phyloP scores from a whole-genome alignment of 441 rosid species.

The Erodium chrysanthum region DNA sequence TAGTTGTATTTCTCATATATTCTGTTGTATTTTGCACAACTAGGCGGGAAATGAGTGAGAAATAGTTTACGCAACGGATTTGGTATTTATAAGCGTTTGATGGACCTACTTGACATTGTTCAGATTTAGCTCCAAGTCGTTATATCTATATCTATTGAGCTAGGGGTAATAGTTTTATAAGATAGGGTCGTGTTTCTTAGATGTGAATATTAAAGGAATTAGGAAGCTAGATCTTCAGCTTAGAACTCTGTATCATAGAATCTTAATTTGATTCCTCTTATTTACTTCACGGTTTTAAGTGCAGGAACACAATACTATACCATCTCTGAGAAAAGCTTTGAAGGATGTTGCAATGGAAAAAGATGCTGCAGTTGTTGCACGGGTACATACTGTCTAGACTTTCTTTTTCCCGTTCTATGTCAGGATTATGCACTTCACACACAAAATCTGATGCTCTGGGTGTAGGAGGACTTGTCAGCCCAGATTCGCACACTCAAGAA shows the following conservation, averaged over 20 bases:
- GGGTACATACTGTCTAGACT: constrained; percentile 33
- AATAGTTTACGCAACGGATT: background rate
- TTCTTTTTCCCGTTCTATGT: constrained; percentile 1
- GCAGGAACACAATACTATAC: constrained; percentile 79
- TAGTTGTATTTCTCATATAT: background rate
- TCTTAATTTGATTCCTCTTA: background rate
- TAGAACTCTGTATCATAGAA: background rate
- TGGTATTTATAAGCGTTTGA: background rate
- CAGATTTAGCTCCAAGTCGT: background rate
- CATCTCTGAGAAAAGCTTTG: constrained; percentile 86
- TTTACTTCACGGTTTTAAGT: constrained; percentile 11
- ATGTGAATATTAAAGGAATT: background rate
- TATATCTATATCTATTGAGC: background rate
- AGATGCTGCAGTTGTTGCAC: constrained; percentile 93
- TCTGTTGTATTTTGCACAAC: background rate
- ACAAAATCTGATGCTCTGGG: constrained; percentile 24
- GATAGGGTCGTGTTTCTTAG: background rate
- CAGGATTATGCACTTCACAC: constrained; percentile 14
- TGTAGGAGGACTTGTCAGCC: constrained; percentile 88
- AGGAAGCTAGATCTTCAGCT: background rate
- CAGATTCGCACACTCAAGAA: constrained; percentile 84
- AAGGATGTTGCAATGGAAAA: constrained; percentile 96
- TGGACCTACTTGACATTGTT: background rate
- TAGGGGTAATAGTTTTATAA: background rate
- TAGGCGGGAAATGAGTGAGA: background rate